Conservation (phyloP, 305 asterid genomes). For the Ilex paraguariensis region DNA sequence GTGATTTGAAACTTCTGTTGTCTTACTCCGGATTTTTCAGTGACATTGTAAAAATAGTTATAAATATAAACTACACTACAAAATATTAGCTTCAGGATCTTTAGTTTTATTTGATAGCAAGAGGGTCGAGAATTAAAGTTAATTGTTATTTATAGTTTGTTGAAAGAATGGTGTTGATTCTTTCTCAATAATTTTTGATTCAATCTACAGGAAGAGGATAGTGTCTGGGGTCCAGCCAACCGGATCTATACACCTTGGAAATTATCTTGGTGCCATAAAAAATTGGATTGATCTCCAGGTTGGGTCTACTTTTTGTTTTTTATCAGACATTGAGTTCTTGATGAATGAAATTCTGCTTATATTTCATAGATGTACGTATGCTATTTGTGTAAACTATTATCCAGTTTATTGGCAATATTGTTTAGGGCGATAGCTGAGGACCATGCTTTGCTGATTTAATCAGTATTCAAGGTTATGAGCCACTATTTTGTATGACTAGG, state of each 20-base stretch:
- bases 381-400: too few species aligned
- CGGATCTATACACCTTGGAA: slow-evolving; percentile 91
- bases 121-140: too few species aligned
- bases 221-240: slow-evolving; percentile 99
- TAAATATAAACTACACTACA: too few species aligned
- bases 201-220: slow-evolving; percentile 66
- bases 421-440: too few species aligned
- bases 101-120: background rate
- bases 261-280: slow-evolving; percentile 93
- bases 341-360: too few species aligned
- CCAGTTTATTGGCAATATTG: too few species aligned
- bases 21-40: background rate
- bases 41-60: background rate
- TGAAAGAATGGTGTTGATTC: too few species aligned
- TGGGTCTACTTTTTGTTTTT: slow-evolving; percentile 5
- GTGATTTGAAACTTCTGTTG: background rate
- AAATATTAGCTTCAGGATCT: background rate
- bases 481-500: too few species aligned
- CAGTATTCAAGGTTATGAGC: too few species aligned
- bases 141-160: too few species aligned
- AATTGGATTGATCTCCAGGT: slow-evolving; percentile 94
- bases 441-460: too few species aligned
- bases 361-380: too few species aligned
- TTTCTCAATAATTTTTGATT: background rate
- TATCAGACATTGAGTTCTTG: background rate